phyloP scores from a whole-genome alignment of 208 protist genomes.

The Herpetomonas samuelpessoai region DNA sequence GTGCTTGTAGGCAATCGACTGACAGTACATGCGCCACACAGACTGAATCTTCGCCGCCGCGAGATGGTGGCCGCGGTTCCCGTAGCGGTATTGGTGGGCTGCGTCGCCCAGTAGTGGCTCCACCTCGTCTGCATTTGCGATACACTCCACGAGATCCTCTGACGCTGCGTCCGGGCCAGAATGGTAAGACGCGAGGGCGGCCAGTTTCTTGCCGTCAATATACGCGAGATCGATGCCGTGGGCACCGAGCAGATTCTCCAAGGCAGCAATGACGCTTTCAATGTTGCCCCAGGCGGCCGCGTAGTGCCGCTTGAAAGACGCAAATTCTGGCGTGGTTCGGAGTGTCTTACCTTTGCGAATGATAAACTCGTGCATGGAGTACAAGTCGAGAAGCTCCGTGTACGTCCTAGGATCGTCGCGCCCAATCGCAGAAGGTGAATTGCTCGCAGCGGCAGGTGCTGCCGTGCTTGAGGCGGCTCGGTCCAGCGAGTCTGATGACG shows the following conservation, averaged over 20 bases:
- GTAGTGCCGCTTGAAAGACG: constrained; percentile 88
- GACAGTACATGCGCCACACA: constrained; percentile 85
- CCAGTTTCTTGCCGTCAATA: constrained; percentile 89
- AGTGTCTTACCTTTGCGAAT: constrained; percentile 88
- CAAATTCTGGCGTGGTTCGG: constrained; percentile 89
- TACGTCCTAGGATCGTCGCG: constrained; percentile 86
- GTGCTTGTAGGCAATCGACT: constrained; percentile 78
- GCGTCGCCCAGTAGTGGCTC: constrained; percentile 50
- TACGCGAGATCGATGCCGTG: constrained; percentile 88
- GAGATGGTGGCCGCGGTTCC: constrained; percentile 49
- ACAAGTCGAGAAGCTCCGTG: constrained; percentile 89
- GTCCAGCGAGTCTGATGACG: background rate
- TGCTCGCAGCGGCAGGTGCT: background rate
- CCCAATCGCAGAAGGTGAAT: background rate
- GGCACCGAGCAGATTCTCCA: constrained; percentile 75
- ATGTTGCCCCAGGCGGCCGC: constrained; percentile 79
- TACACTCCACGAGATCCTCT: constrained; percentile 68
- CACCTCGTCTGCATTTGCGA: constrained; percentile 83
- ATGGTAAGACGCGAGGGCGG: constrained; percentile 65
- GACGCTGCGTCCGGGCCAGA: constrained; percentile 37
- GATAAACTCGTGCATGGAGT: constrained; percentile 95
- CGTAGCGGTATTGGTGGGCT: constrained; percentile 58
- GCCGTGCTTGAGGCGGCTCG: background rate
- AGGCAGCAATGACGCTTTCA: constrained; percentile 60
- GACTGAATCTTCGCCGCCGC: constrained; percentile 88